phyloP scores from a whole-genome alignment of 306 rosid species.

The Lathyrus sativus region DNA sequence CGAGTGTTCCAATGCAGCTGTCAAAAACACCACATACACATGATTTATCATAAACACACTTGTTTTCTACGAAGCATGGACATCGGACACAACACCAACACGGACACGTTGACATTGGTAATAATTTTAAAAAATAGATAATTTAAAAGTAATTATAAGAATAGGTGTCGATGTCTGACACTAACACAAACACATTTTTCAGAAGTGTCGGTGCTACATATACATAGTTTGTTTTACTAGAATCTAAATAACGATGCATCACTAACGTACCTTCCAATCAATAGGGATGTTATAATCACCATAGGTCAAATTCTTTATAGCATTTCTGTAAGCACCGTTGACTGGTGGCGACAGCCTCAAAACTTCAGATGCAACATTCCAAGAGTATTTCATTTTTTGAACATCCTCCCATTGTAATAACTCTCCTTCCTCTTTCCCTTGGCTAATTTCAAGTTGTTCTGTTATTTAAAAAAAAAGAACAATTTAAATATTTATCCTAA shows the following conservation, averaged over 20 bases:
- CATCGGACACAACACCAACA: too few species aligned
- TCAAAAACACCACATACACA: background rate
- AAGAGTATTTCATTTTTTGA: constrained; percentile 61
- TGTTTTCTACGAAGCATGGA: too few species aligned
- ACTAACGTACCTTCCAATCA: constrained; percentile 60
- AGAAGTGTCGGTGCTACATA: too few species aligned
- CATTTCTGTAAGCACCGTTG: constrained; percentile 54
- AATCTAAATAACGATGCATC: background rate
- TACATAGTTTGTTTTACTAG: too few species aligned
- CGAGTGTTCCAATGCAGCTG: constrained; percentile 51
- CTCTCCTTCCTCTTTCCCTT: constrained; percentile 46
- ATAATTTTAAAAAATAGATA: too few species aligned
- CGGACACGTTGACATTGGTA: too few species aligned
- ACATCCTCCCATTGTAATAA: constrained; percentile 57
- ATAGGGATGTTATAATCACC: constrained; percentile 54
- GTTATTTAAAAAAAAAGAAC: constrained; percentile 5
- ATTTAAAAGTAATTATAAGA: too few species aligned
- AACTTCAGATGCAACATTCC: constrained; percentile 57
- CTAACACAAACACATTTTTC: too few species aligned
- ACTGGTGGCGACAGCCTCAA: constrained; percentile 52
- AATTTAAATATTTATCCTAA: background rate
- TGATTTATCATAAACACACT: background rate
- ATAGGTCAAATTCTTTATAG: constrained; percentile 46
- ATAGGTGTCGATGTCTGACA: background rate
- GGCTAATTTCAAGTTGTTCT: constrained; percentile 53